A percentile compares a stretch with the other conserved stretches of the same genome.
Evolutionary conservation across 2,329 filamentous ascomycete genomes (phyloP).

Genomic region (Dryadomyces quercus-mongolicae): DNA sequence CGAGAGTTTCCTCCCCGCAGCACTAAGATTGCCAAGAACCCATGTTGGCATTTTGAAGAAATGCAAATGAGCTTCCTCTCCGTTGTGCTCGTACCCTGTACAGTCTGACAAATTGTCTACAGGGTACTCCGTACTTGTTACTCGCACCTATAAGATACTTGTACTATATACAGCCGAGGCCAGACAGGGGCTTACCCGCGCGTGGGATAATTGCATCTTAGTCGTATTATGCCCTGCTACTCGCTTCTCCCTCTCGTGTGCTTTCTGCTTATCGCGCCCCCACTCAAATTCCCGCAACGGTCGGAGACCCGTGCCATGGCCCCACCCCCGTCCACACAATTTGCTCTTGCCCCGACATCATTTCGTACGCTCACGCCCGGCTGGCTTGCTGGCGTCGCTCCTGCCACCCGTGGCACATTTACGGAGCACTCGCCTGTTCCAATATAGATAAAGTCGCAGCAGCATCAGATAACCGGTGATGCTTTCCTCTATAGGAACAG

Average conservation of each 20-base stretch:
- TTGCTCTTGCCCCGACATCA: not conserved
- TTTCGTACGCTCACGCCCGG: not conserved
- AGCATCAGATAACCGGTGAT: not conserved
- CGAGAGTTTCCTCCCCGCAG: no score
- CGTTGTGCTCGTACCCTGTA: no score
- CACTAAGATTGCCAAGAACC: no score
- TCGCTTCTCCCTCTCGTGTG: not conserved
- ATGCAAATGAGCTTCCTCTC: no score
- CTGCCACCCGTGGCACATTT: not conserved
- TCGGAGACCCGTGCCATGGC: not conserved
- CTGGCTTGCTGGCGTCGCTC: not conserved
- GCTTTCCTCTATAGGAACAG: no score
- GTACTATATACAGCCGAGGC: not conserved
- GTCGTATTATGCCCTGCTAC: not conserved
- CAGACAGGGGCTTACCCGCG: not conserved
- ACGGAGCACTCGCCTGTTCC: not conserved
- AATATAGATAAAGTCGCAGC: not conserved
- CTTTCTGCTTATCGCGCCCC: conserved; percentile 1
- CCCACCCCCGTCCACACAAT: not conserved
- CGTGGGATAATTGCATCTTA: not conserved
- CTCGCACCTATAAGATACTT: not conserved
- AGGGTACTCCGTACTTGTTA: not conserved
- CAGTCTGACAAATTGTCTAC: no score
- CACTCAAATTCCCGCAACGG: not conserved
- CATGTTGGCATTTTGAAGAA: no score